These are phyloP conservation scores for Fomitopsis serialis DNA, from an alignment of 768 basidiomycete species.

Conservation along the genomic window DNA sequence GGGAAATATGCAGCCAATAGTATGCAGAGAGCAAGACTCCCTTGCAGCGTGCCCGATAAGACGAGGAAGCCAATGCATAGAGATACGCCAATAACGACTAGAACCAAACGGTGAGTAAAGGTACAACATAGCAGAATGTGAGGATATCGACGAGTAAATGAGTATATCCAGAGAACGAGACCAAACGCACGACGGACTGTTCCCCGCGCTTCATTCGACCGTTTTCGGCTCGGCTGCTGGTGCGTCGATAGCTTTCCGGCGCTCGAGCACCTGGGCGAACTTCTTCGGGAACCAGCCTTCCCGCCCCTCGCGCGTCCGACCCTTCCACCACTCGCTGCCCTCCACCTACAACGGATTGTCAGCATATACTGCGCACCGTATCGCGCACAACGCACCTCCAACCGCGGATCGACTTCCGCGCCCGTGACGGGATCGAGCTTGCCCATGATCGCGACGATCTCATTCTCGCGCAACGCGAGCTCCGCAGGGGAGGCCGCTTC, in stretches of 20 bases:
- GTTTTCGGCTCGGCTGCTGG: slow-evolving; percentile 31
- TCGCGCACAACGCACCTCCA: slow-evolving; percentile 34
- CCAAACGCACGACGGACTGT: background rate
- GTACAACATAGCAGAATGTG: too few species aligned
- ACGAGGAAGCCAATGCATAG: too few species aligned
- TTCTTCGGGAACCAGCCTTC: slow-evolving; percentile 94
- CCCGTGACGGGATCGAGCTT: slow-evolving; percentile 71
- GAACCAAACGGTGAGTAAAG: too few species aligned
- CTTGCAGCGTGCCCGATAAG: too few species aligned
- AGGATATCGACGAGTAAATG: background rate
- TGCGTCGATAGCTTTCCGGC: slow-evolving; percentile 28
- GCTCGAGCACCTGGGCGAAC: slow-evolving; percentile 73
- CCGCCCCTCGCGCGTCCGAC: slow-evolving; percentile 84
- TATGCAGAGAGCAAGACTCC: too few species aligned
- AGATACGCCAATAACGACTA: too few species aligned
- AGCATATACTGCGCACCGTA: background rate
- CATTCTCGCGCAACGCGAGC: slow-evolving; percentile 77
- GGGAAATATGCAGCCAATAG: too few species aligned
- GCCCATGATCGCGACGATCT: slow-evolving; percentile 88
- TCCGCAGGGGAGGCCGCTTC: slow-evolving; percentile 70
- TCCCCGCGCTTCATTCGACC: slow-evolving; percentile 27
- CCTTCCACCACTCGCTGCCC: slow-evolving; percentile 88
- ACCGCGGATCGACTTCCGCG: slow-evolving; percentile 57
- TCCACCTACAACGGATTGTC: slow-evolving; percentile 23
- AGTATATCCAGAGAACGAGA: background rate